Evolutionary conservation across 257 asterid species (phyloP).

Genomic region (Solanum neorickii): DNA sequence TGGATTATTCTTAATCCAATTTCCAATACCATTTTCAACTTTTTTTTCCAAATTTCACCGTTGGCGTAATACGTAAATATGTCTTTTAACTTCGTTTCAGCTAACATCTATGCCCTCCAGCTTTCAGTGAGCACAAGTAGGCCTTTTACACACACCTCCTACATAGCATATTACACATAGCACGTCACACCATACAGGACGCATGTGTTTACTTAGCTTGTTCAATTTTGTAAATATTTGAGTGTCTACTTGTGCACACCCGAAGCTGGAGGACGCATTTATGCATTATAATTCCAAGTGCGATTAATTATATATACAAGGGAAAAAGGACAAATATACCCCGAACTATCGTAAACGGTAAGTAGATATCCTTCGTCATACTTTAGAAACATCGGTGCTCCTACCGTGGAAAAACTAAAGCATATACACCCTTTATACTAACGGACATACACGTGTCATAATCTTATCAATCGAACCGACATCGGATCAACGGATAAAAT

Average conservation of each 20-base stretch:
- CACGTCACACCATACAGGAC: fast-evolving
- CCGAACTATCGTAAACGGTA: no score
- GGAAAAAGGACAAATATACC: no score
- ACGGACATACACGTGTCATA: no score
- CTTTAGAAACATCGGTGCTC: no score
- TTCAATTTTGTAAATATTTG: no score
- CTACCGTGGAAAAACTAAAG: no score
- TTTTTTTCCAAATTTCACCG: not conserved
- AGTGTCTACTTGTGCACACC: not conserved
- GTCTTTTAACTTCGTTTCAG: not conserved
- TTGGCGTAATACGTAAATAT: no score
- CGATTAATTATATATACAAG: not conserved
- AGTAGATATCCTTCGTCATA: no score
- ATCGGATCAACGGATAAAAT: no score
- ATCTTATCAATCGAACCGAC: no score
- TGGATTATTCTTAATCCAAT: not conserved
- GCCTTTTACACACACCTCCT: not conserved
- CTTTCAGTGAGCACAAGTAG: not conserved
- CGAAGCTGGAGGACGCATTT: fast-evolving
- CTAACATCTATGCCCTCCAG: fast-evolving
- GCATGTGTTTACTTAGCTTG: not conserved
- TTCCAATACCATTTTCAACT: not conserved
- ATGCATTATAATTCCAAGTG: not conserved
- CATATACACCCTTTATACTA: no score
- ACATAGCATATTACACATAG: not conserved